Conservation (phyloP, 257 asterid genomes). For the Solanum bulbocastanum region DNA sequence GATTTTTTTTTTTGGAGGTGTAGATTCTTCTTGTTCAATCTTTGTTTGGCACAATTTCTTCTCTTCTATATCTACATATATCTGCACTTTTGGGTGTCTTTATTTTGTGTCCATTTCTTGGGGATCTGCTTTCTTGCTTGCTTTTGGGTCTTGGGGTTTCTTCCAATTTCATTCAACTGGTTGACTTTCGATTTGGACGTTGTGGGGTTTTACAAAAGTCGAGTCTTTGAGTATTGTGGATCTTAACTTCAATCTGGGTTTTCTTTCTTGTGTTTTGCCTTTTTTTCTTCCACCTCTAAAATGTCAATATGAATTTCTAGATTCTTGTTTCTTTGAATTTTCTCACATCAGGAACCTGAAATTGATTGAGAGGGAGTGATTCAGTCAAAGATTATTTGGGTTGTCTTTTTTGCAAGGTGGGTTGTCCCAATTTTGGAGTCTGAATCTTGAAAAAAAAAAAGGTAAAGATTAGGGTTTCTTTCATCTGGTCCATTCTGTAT, state of each 20-base stretch:
- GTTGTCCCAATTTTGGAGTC: neutral
- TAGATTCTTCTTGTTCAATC: constrained; percentile 2
- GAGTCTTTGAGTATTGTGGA: constrained; percentile 23
- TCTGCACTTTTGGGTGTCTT: constrained; percentile 5
- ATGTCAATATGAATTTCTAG: neutral
- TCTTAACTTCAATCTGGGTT: constrained; percentile 10
- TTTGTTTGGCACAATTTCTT: neutral
- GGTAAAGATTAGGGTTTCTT: constrained; percentile 37
- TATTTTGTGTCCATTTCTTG: constrained; percentile 15
- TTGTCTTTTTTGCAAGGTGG: neutral
- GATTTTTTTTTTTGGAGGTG: neutral
- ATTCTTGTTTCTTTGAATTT: neutral
- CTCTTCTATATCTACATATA: neutral
- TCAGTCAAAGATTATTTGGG: neutral
- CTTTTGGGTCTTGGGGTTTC: neutral
- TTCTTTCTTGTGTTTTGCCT: neutral
- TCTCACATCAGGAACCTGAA: neutral
- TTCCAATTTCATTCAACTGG: neutral
- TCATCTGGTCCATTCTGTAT: constrained; percentile 27
- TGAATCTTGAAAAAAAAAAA: constrained; percentile 5
- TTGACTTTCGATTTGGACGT: constrained; percentile 5
- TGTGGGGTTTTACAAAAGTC: constrained; percentile 21
- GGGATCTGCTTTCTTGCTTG: constrained; percentile 36
- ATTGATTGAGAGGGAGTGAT: neutral
- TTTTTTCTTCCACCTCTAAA: neutral